Evolutionary conservation across 73 alveolate genomes (phyloP).

Genomic region (Tetrahymena malaccensis): DNA sequence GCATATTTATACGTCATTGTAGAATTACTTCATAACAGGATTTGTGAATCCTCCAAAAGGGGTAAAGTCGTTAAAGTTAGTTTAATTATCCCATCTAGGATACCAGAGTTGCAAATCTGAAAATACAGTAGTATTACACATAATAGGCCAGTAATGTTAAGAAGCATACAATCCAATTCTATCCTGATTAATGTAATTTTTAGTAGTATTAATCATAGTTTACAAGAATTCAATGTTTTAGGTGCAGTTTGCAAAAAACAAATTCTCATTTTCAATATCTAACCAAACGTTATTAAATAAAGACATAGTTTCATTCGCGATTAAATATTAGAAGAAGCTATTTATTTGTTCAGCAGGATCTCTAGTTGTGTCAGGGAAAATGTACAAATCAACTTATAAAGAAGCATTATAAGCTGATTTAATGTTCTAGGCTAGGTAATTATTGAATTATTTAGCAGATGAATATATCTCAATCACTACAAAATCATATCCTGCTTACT

Average conservation of each 20-base stretch:
- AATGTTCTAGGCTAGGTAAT: background rate
- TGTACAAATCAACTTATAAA: background rate
- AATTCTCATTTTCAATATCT: background rate
- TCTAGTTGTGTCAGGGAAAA: background rate
- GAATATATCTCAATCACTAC: background rate
- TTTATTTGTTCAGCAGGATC: background rate
- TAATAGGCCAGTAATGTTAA: background rate
- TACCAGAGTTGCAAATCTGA: background rate
- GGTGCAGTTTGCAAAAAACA: background rate
- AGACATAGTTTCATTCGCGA: background rate
- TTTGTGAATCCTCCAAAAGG: background rate
- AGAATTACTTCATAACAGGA: background rate
- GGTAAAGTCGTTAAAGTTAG: background rate
- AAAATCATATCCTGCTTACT: background rate
- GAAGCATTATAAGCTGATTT: background rate
- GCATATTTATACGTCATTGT: background rate
- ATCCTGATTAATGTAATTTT: background rate
- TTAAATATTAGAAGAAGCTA: background rate
- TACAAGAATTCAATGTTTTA: background rate
- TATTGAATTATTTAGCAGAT: background rate
- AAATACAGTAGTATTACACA: background rate
- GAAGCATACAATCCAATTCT: background rate
- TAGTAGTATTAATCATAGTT: background rate
- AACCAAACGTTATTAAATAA: background rate
- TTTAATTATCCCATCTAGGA: background rate